These are phyloP conservation scores for Paecilomyces fulvus DNA, from an alignment of 2,329 filamentous ascomycete species.

Conservation along the genomic window DNA sequence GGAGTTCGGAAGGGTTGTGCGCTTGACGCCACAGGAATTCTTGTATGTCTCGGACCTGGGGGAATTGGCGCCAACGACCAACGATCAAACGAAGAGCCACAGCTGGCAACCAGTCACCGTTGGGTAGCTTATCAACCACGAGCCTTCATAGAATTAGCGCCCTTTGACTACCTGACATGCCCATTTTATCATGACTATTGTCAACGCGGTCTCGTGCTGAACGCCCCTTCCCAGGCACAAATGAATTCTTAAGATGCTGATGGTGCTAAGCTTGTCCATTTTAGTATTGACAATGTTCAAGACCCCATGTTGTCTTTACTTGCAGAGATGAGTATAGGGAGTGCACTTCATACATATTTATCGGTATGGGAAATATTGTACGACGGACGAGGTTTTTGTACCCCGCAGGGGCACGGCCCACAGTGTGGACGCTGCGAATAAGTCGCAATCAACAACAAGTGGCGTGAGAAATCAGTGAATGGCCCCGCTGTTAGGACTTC, in stretches of 20 bases:
- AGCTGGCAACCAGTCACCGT: not conserved
- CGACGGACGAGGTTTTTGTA: not conserved
- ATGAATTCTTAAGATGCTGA: not conserved
- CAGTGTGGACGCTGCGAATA: not conserved
- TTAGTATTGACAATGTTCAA: not conserved
- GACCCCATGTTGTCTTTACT: not conserved
- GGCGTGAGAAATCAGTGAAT: too few relatives aligned
- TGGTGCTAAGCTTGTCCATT: not conserved
- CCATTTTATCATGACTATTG: too few relatives aligned
- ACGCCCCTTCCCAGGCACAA: not conserved
- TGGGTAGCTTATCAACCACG: too few relatives aligned
- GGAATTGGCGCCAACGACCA: not conserved
- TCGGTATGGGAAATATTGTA: not conserved
- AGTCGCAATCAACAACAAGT: too few relatives aligned
- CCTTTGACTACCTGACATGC: too few relatives aligned
- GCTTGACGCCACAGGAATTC: not conserved
- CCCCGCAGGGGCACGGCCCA: not conserved
- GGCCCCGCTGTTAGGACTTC: too few relatives aligned
- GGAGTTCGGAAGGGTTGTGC: not conserved
- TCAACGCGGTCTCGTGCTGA: too few relatives aligned
- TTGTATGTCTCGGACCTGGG: not conserved
- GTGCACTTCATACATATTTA: not conserved
- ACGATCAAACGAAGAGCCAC: not conserved
- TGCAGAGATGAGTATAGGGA: not conserved
- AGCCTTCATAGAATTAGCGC: too few relatives aligned